Evolutionary conservation across 129 eudicot species (phyloP), one percentile per base, ranked within the genome.

Genomic region (carrot (Daucus carota)): DNA sequence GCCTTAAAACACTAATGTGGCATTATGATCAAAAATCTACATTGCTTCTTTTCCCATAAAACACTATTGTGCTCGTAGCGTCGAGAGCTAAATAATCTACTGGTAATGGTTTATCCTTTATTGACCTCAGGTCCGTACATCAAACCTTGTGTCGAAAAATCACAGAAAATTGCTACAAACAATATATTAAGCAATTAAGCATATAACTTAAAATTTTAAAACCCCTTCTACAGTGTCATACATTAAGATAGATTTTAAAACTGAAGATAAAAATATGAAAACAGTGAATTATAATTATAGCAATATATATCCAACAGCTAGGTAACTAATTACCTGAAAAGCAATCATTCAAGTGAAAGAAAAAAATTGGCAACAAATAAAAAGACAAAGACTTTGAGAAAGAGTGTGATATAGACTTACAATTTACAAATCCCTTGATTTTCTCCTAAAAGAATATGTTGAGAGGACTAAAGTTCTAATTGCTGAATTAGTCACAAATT

Each of bases 391-490:
- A 60, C 68, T 26, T 28, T 0, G 17, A 22, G 29, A 73, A 80
- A 57, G 83, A 65, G 80, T 79, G 81, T 75, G 90, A 88, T 73
- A 82, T 81, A 66, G 80, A 84, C 85, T 75, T 73, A n/a, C n/a
- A 74, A 33, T 40, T 15, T 57, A 54, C 85, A 83, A 70, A 20
- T 42, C 68, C 79, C 78, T 79, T 72, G 75, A 50, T 22, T 24
- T 85, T 75, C 71, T 66, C 71, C 42, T 66, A 16, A 65, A 83
- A 80, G 44, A 34, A 31, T 5, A 66, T 66, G 68, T 86, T 72
- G 69, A 20, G 40, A 77, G 38, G 48, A 81, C 72, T 60, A 80
- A 74, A n/a, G 63, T 7, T 3, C 31, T 73, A 67, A 45, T 47
- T 40, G 79, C 15, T 65, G 50, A 24, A 59, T 44, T 74, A 80